These are phyloP conservation scores for Rheum nobile DNA, from an alignment of 148 eudicot genomes.

Conservation along the genomic window DNA sequence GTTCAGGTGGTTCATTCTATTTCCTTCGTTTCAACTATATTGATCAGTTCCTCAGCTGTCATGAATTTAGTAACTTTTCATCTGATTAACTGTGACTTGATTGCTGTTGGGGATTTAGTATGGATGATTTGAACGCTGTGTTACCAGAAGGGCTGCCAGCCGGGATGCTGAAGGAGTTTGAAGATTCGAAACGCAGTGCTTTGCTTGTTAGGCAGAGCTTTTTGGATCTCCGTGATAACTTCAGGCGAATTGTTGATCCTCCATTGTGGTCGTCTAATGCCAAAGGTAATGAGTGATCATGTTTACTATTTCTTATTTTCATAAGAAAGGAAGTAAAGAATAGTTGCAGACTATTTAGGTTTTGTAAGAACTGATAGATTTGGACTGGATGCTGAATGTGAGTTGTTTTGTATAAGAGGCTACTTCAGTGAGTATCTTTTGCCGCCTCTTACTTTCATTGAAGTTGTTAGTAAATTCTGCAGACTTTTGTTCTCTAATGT, in stretches of 20 bases:
- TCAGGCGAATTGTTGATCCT: conserved; percentile 77
- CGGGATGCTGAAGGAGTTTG: conserved; percentile 84
- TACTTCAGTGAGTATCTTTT: neutral
- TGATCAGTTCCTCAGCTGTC: neutral
- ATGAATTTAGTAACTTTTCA: neutral
- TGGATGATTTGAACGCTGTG: conserved; percentile 42
- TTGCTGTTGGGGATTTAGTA: conserved; percentile 13
- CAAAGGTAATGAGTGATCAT: conserved; percentile 26
- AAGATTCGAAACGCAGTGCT: conserved; percentile 58
- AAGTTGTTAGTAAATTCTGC: neutral
- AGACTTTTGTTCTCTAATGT: neutral
- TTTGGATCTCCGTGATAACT: conserved; percentile 90
- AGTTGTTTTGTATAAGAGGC: neutral
- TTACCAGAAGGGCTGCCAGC: conserved; percentile 85
- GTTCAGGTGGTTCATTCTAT: conserved; percentile 35
- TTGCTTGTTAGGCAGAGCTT: conserved; percentile 65
- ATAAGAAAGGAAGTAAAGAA: neutral
- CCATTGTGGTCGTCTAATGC: conserved; percentile 32
- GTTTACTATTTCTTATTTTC: neutral
- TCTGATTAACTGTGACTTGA: neutral
- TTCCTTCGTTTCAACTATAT: neutral
- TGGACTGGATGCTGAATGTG: neutral
- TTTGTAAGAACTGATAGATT: neutral
- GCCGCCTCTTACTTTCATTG: neutral
- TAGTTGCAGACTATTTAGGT: neutral